phyloP scores from a whole-genome alignment of 2,329 filamentous ascomycete genomes.

The Chrysoporthe puriensis region DNA sequence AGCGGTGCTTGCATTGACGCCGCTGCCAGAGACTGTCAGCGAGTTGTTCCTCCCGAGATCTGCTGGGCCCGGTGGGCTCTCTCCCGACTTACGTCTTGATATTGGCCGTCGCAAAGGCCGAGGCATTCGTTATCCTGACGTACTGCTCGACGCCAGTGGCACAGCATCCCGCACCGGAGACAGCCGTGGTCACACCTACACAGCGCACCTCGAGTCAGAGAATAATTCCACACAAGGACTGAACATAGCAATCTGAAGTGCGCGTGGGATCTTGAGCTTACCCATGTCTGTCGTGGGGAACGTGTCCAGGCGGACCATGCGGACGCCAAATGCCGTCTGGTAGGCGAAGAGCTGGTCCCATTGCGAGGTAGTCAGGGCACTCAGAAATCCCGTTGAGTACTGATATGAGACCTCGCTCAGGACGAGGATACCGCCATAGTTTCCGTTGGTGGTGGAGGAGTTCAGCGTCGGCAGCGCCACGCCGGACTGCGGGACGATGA shows the following conservation, averaged over 20 bases:
- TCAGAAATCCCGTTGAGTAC: conserved; percentile 51
- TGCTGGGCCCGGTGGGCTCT: conserved; percentile 31
- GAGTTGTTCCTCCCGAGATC: background rate
- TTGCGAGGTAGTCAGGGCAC: conserved; percentile 59
- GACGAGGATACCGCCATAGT: conserved; percentile 63
- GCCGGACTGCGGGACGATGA: conserved; percentile 58
- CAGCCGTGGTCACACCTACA: conserved; percentile 32
- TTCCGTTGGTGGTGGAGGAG: conserved; percentile 50
- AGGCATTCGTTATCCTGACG: conserved; percentile 57
- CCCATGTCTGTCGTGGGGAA: conserved; percentile 57
- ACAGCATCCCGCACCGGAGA: conserved; percentile 48
- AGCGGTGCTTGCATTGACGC: conserved; percentile 50
- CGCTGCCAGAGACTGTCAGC: conserved; percentile 31
- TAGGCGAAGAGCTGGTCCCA: conserved; percentile 61
- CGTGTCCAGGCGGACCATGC: conserved; percentile 64
- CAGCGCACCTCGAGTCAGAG: conserved; percentile 8
- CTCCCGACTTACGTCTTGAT: conserved; percentile 44
- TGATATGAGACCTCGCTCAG: conserved; percentile 58
- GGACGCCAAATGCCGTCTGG: conserved; percentile 59
- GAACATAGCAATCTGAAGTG: conserved; percentile 21
- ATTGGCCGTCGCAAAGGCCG: conserved; percentile 57
- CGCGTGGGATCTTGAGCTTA: conserved; percentile 37
- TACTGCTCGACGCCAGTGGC: conserved; percentile 51
- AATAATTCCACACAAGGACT: too few species aligned
- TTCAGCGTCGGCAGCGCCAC: conserved; percentile 56